Conservation (phyloP, 805 yeast genomes). For the Dipodascus geniculatus region DNA sequence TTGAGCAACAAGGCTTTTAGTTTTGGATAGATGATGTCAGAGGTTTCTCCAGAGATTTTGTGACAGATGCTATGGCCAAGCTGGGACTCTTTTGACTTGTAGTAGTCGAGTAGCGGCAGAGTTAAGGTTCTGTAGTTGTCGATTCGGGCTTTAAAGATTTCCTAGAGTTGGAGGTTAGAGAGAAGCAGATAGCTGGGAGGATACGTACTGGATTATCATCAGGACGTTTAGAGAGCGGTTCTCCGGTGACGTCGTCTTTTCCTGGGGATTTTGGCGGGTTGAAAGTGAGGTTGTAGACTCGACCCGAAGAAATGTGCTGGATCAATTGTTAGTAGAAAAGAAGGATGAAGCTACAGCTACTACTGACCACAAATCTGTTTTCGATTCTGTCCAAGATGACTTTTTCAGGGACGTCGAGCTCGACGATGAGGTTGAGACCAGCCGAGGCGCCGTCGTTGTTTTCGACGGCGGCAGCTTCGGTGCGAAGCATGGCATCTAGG, state of each 20-base stretch:
- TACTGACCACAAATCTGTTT: slow-evolving; percentile 54
- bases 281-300: slow-evolving; percentile 76
- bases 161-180: slow-evolving; percentile 17
- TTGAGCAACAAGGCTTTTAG: slow-evolving; percentile 25
- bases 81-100: slow-evolving; percentile 28
- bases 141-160: slow-evolving; percentile 56
- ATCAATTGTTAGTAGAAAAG: background rate
- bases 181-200: background rate
- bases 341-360: no score
- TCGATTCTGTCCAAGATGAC: slow-evolving; percentile 73
- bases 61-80: slow-evolving; percentile 42
- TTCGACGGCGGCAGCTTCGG: background rate
- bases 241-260: slow-evolving; percentile 82
- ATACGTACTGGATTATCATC: slow-evolving; percentile 56
- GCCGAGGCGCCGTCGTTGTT: slow-evolving; percentile 27
- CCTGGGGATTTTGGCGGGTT: slow-evolving; percentile 82
- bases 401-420: slow-evolving; percentile 75
- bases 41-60: slow-evolving; percentile 62
- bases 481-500: slow-evolving; percentile 33
- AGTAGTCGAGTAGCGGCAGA: slow-evolving; percentile 55
- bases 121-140: slow-evolving; percentile 48
- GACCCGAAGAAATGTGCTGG: slow-evolving; percentile 63
- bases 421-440: slow-evolving; percentile 65
- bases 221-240: slow-evolving; percentile 61
- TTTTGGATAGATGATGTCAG: slow-evolving; percentile 76